Evolutionary conservation across 305 asterid genomes (phyloP).

Genomic region (Solanum aculeatissimum): DNA sequence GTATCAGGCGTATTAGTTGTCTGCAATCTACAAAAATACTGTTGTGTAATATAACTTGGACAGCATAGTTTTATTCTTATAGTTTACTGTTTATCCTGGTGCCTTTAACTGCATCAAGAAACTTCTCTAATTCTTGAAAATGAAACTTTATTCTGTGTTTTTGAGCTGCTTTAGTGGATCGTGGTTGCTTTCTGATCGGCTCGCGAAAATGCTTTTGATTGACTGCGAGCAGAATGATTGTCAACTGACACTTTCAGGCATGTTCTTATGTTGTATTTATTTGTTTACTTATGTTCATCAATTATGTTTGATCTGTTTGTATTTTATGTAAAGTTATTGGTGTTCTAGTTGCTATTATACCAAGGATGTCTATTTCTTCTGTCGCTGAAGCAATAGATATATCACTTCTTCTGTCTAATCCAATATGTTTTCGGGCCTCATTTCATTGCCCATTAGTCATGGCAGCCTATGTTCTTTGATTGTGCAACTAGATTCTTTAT

Average conservation of each 20-base stretch:
- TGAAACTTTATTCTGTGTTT: neutral
- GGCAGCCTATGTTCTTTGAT: neutral
- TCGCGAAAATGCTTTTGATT: constrained; percentile 83
- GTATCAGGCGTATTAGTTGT: neutral
- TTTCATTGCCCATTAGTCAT: neutral
- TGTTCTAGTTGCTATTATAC: neutral
- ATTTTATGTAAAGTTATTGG: neutral
- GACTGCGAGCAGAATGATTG: constrained; percentile 93
- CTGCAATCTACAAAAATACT: neutral
- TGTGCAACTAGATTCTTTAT: neutral
- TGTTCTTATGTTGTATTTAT: constrained; percentile 11
- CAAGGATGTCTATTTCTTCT: neutral
- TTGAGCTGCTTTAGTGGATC: constrained; percentile 43
- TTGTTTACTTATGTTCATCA: neutral
- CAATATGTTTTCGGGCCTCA: neutral
- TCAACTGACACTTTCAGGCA: constrained; percentile 86
- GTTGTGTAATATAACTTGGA: neutral
- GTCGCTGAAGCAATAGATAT: neutral
- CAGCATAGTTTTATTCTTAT: neutral
- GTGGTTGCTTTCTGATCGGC: constrained; percentile 95
- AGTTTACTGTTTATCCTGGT: neutral
- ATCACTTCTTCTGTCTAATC: neutral
- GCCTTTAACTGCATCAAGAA: neutral
- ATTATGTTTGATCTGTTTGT: neutral
- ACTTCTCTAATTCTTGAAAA: neutral